phyloP scores from a whole-genome alignment of 2,329 filamentous ascomycete genomes.

The Lecanosticta acicola region DNA sequence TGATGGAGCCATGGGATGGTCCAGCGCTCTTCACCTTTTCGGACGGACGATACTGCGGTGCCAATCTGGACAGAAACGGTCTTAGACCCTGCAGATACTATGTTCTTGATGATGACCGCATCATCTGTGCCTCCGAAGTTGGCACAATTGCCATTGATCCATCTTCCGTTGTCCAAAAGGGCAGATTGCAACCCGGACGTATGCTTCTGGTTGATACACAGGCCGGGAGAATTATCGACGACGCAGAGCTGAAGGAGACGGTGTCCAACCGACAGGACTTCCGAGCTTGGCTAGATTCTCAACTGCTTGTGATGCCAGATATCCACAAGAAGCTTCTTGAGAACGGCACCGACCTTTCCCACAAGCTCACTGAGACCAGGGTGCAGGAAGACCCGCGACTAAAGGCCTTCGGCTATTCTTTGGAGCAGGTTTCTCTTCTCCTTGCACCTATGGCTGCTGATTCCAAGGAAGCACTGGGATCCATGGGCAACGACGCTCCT shows the following conservation, averaged over 20 bases:
- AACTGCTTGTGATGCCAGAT: constrained; percentile 74
- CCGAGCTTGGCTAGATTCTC: constrained; percentile 76
- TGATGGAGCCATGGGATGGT: constrained; percentile 99
- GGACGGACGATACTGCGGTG: constrained; percentile 92
- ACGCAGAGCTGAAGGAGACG: constrained; percentile 81
- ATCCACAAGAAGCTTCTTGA: constrained; percentile 59
- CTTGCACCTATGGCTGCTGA: constrained; percentile 94
- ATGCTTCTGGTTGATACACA: constrained; percentile 95
- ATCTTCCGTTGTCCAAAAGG: constrained; percentile 85
- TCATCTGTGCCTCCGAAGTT: constrained; percentile 94
- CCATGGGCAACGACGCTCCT: constrained; percentile 96
- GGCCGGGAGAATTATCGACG: constrained; percentile 87
- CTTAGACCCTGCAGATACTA: constrained; percentile 95
- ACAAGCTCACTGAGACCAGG: constrained; percentile 60
- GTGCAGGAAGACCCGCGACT: constrained; percentile 81
- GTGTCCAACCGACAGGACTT: constrained; percentile 87
- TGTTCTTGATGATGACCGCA: constrained; percentile 91
- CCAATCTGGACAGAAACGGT: constrained; percentile 93
- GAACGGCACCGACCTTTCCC: constrained; percentile 57
- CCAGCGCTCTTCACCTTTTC: constrained; percentile 96
- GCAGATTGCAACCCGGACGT: constrained; percentile 84
- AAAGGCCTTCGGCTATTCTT: constrained; percentile 85
- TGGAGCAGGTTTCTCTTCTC: constrained; percentile 88
- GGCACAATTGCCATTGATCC: constrained; percentile 89
- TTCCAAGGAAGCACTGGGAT: constrained; percentile 93